Conservation (phyloP, 225 moss, liverwort and hornwort species). For the Bryum argenteum region DNA sequence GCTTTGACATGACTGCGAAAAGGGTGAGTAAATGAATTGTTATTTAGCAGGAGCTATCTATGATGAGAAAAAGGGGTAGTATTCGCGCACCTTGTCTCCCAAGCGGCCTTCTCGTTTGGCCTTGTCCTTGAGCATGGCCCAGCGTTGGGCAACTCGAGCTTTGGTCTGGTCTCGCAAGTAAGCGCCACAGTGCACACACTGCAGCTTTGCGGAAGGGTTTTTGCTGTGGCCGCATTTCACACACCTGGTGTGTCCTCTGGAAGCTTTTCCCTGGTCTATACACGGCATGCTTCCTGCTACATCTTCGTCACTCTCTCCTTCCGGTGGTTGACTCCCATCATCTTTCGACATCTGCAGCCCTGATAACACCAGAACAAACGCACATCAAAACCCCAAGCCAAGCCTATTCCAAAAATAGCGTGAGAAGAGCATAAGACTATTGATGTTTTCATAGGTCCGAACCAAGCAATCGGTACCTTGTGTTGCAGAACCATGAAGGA, state of each 20-base stretch:
- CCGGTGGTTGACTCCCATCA: slow-evolving; percentile 46
- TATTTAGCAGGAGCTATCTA: no score
- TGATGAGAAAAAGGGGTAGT: no score
- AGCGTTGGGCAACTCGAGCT: slow-evolving; percentile 68
- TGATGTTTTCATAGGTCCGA: no score
- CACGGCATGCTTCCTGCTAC: slow-evolving; percentile 59
- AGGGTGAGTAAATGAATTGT: no score
- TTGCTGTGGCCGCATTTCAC: slow-evolving; percentile 68
- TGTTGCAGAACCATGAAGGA: slow-evolving; percentile 51
- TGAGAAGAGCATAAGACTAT: no score
- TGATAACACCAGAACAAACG: slow-evolving; percentile 16
- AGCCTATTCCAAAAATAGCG: no score
- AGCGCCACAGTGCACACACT: slow-evolving; percentile 63
- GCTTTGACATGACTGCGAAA: no score
- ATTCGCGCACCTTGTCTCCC: slow-evolving; percentile 61
- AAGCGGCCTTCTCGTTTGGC: slow-evolving; percentile 61
- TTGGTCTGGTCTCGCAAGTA: slow-evolving; percentile 71
- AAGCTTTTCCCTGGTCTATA: slow-evolving; percentile 64
- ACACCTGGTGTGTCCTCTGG: slow-evolving; percentile 64
- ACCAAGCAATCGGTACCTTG: slow-evolving; percentile 37
- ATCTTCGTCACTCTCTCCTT: slow-evolving; percentile 63
- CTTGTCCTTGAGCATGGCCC: slow-evolving; percentile 69
- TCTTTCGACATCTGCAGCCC: slow-evolving; percentile 55
- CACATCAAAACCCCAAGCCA: no score
- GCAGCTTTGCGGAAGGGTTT: slow-evolving; percentile 65